These are phyloP conservation scores for Schoenoplectus triqueter DNA, from an alignment of 202 grass and related monocot species.

Conservation along the genomic window DNA sequence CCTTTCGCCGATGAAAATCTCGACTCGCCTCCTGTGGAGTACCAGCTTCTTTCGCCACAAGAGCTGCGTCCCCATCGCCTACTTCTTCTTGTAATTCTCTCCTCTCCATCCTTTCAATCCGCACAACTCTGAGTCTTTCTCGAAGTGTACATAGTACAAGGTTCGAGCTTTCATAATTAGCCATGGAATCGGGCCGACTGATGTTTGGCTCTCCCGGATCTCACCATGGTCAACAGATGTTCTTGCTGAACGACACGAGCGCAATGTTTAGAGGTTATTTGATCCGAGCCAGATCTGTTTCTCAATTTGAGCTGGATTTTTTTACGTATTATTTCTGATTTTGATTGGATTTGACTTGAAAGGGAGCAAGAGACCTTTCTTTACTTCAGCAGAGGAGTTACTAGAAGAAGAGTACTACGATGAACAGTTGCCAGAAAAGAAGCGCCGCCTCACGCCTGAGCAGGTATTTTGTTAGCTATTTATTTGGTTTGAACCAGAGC, in stretches of 20 bases:
- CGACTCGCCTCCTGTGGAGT: slow-evolving; percentile 94
- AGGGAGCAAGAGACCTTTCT: slow-evolving; percentile 88
- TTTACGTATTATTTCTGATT: slow-evolving; percentile 3
- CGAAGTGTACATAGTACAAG: slow-evolving; percentile 55
- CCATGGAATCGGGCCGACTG: slow-evolving; percentile 82
- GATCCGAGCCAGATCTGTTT: slow-evolving; percentile 34
- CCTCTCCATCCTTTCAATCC: slow-evolving; percentile 39
- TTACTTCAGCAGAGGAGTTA: slow-evolving; percentile 92
- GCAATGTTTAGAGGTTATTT: slow-evolving; percentile 37
- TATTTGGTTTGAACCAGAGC: background rate
- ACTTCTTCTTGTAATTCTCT: slow-evolving; percentile 51
- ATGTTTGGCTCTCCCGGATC: slow-evolving; percentile 70
- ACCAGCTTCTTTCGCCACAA: slow-evolving; percentile 99
- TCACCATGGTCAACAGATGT: slow-evolving; percentile 63
- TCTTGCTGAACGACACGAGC: slow-evolving; percentile 59
- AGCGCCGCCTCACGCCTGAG: slow-evolving; percentile 92
- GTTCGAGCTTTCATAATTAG: slow-evolving; percentile 17
- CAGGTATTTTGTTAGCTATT: slow-evolving; percentile 46
- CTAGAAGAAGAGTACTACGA: slow-evolving; percentile 97
- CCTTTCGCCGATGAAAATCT: slow-evolving; percentile 80
- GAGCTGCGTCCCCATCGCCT: slow-evolving; percentile 68
- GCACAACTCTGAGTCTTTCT: slow-evolving; percentile 36
- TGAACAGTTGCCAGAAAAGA: slow-evolving; percentile 97
- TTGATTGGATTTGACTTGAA: slow-evolving; percentile 44
- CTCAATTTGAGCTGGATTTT: slow-evolving; percentile 4